Evolutionary conservation across 1,139 yeast genomes (phyloP).

Genomic region (Hyphopichia buzzinii): DNA sequence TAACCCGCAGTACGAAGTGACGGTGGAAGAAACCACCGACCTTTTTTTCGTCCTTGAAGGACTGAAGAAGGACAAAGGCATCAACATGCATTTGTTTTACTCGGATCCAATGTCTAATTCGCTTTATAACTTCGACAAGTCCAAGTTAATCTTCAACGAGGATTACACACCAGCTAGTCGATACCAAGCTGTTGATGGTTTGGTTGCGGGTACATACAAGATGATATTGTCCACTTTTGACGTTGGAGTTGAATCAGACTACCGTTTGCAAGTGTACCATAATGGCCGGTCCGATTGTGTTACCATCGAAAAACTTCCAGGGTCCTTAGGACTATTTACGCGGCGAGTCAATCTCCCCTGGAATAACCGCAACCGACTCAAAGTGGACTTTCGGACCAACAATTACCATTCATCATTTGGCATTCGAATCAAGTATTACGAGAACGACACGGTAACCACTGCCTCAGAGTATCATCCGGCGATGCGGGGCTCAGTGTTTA

Average conservation of each 20-base stretch:
- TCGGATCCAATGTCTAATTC: slow-evolving; percentile 17
- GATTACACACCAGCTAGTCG: slow-evolving; percentile 23
- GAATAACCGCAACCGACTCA: slow-evolving; percentile 38
- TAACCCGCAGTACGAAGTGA: slow-evolving; percentile 62
- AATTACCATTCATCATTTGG: slow-evolving; percentile 13
- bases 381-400: slow-evolving; percentile 23
- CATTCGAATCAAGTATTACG: background rate
- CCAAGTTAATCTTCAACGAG: slow-evolving; percentile 27
- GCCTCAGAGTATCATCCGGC: slow-evolving; percentile 35
- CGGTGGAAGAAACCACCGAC: slow-evolving; percentile 16
- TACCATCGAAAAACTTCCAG: slow-evolving; percentile 19
- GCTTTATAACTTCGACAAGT: slow-evolving; percentile 27
- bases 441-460: slow-evolving; percentile 12
- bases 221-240: slow-evolving; percentile 33
- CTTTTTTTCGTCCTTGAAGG: slow-evolving; percentile 25
- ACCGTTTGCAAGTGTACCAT: slow-evolving; percentile 14
- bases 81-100: slow-evolving; percentile 46
- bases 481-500: slow-evolving; percentile 45
- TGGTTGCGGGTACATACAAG: slow-evolving; percentile 38
- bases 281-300: slow-evolving; percentile 9
- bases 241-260: slow-evolving; percentile 11
- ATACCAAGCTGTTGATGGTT: slow-evolving; percentile 16
- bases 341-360: slow-evolving; percentile 28
- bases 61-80: slow-evolving; percentile 17
- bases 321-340: slow-evolving; percentile 36